Conservation (phyloP, 2,329 filamentous ascomycete species). For the Aspergillus terreus region DNA sequence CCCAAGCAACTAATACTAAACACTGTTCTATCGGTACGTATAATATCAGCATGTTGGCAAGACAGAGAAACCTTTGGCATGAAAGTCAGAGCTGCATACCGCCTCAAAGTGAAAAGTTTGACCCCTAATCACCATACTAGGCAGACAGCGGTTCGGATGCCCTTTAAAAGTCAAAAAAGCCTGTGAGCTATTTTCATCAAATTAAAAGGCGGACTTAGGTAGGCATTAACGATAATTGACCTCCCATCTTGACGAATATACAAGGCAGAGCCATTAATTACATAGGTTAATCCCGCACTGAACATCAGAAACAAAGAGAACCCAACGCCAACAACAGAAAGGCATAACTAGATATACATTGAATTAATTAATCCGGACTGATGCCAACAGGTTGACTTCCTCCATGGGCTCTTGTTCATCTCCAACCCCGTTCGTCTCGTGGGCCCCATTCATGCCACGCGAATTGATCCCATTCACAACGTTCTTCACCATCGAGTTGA, state of each 20-base stretch:
- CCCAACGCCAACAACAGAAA: background rate
- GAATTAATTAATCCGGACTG: conserved; percentile 5
- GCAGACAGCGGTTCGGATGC: too few relatives aligned
- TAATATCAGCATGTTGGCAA: too few relatives aligned
- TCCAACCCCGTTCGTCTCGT: background rate
- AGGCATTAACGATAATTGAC: too few relatives aligned
- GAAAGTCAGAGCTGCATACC: too few relatives aligned
- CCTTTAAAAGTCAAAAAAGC: too few relatives aligned
- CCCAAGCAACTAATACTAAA: too few relatives aligned
- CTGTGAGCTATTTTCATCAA: too few relatives aligned
- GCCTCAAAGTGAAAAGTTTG: too few relatives aligned
- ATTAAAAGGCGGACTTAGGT: too few relatives aligned
- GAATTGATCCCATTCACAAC: conserved; percentile 10
- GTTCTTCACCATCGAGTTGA: conserved; percentile 5
- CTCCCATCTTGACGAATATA: background rate
- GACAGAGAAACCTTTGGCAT: too few relatives aligned
- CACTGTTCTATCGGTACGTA: too few relatives aligned
- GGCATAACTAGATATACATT: background rate
- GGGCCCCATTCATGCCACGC: conserved; percentile 1
- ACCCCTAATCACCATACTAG: too few relatives aligned
- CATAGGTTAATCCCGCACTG: background rate
- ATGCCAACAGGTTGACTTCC: conserved; percentile 8
- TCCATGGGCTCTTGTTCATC: background rate
- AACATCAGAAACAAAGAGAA: conserved; percentile 5
- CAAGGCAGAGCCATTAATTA: background rate